Conservation (phyloP, 2,329 filamentous ascomycete genomes). For the Curvularia hawaiiensis region DNA sequence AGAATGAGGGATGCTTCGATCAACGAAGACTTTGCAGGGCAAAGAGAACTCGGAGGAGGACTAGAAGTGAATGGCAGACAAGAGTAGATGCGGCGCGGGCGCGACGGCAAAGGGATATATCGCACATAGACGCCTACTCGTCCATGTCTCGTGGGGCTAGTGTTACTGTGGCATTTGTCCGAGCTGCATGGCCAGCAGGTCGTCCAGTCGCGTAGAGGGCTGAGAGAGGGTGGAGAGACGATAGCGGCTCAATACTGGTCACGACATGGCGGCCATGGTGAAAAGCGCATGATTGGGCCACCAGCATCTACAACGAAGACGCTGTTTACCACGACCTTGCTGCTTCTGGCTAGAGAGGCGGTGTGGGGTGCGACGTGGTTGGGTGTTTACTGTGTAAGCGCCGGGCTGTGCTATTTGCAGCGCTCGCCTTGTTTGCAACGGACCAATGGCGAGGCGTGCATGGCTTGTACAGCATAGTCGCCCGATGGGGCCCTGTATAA, state of each 20-base stretch:
- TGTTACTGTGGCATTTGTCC: slow-evolving; percentile 35
- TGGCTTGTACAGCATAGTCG: slow-evolving; percentile 33
- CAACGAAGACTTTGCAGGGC: slow-evolving; percentile 49
- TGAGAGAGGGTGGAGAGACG: slow-evolving; percentile 31
- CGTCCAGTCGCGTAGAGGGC: slow-evolving; percentile 35
- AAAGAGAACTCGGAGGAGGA: slow-evolving; percentile 34
- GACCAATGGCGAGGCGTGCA: slow-evolving; percentile 34
- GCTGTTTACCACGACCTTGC: slow-evolving; percentile 25
- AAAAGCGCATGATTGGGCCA: slow-evolving; percentile 36
- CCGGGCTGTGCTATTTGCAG: slow-evolving; percentile 40
- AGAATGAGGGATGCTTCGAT: slow-evolving; percentile 50
- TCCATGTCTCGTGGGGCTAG: slow-evolving; percentile 28
- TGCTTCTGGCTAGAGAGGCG: slow-evolving; percentile 30
- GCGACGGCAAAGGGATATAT: slow-evolving; percentile 42
- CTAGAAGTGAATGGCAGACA: slow-evolving; percentile 42
- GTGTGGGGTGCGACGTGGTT: slow-evolving; percentile 36
- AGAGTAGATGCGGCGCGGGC: slow-evolving; percentile 37
- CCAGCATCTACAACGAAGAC: slow-evolving; percentile 20
- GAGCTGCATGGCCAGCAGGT: slow-evolving; percentile 37
- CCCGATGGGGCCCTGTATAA: slow-evolving; percentile 30
- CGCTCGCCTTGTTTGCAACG: slow-evolving; percentile 23
- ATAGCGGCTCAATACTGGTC: slow-evolving; percentile 45
- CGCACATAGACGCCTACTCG: slow-evolving; percentile 38
- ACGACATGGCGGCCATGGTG: slow-evolving; percentile 38
- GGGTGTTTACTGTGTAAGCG: slow-evolving; percentile 40